Conservation (phyloP, 192 early-diverging fungal species). For the Coemansia nantahalensis region DNA sequence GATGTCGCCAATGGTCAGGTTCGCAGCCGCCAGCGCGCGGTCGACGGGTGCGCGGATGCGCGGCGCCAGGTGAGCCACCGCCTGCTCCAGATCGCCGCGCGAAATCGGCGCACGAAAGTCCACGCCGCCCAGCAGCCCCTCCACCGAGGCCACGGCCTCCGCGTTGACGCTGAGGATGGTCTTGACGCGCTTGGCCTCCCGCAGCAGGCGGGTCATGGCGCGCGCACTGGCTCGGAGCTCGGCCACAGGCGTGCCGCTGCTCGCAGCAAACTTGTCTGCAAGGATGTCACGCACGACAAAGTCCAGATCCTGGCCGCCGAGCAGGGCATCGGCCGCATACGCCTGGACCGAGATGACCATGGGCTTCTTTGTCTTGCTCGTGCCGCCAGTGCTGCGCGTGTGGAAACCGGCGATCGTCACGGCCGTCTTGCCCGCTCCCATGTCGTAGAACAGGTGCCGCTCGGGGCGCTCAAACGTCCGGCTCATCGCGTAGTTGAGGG, state of each 20-base stretch:
- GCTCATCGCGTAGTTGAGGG: conserved; percentile 87
- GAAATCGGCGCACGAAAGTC: conserved; percentile 83
- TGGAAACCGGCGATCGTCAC: conserved; percentile 83
- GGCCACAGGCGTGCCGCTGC: conserved; percentile 47
- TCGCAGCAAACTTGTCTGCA: conserved; percentile 68
- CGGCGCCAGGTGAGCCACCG: conserved; percentile 60
- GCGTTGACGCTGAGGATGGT: conserved; percentile 93
- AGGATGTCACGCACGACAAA: conserved; percentile 77
- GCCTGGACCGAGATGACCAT: conserved; percentile 79
- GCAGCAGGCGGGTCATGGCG: conserved; percentile 85
- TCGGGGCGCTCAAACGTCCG: conserved; percentile 62
- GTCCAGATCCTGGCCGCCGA: conserved; percentile 91
- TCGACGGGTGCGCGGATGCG: conserved; percentile 76
- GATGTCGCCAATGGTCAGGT: conserved; percentile 66
- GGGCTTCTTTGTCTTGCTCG: conserved; percentile 51
- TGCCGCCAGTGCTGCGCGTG: conserved; percentile 55
- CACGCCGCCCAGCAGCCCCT: conserved; percentile 79
- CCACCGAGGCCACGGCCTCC: conserved; percentile 82
- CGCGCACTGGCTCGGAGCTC: conserved; percentile 66
- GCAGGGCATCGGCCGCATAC: conserved; percentile 73
- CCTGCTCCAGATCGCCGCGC: conserved; percentile 72
- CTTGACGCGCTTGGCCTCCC: conserved; percentile 95
- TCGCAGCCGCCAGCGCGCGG: conserved; percentile 63
- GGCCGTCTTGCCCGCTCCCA: conserved; percentile 94
- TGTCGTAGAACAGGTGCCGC: conserved; percentile 93